Base-by-base conservation (phyloP, 768 basidiomycete genomes). In the Auriscalpium vulgare region DNA sequence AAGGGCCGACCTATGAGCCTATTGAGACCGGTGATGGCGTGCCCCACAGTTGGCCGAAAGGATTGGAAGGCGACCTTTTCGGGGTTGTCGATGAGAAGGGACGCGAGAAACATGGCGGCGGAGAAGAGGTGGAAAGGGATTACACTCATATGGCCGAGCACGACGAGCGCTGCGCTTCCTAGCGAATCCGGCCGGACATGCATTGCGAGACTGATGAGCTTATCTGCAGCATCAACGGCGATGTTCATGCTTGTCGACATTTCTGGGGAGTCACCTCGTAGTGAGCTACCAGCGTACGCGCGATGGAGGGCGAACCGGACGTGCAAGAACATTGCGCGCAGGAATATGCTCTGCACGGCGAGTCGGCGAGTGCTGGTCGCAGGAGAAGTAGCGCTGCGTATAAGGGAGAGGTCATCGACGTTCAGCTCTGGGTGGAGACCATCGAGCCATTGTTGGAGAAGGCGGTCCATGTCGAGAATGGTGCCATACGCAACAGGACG, bases 41-140 rank as follows among this genome's bases (percentile, higher is more conserved):
- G 86, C 62, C 78, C 79, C 64, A 92, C 86, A 63, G 84, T 87
- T 37, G 79, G 78, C 17, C 88, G 85, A 72, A 90, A 90, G 37
- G 88, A 74, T 34, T 80, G 80, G 45, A 87, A 87, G 23, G 86
- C 88, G 47, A 86, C 85, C 60, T 89, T 88, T 58, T 87, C 87
- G 51, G 88, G 85, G 63, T 88, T 84, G 37, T 84, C 79, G 63
- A 91, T 85, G 50, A 91, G 78, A 63, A 91, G 88, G 72, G 91
- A 91, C n/a, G 87, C 87, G 78, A 91, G 90, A 72, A 91, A 91
- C 84, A 91, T 90, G 50, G 87, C 87, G 17, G 90, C 88, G 49
- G 85, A 85, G 74, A 91, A 91, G 62, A 85, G 82, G 65, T 92
- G 88, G 72, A 87, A 88, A 0, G 88, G 87, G 4, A 84, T 85